Conservation (phyloP, 2,329 filamentous ascomycete genomes). For the Colletotrichum gloeosporioides region DNA sequence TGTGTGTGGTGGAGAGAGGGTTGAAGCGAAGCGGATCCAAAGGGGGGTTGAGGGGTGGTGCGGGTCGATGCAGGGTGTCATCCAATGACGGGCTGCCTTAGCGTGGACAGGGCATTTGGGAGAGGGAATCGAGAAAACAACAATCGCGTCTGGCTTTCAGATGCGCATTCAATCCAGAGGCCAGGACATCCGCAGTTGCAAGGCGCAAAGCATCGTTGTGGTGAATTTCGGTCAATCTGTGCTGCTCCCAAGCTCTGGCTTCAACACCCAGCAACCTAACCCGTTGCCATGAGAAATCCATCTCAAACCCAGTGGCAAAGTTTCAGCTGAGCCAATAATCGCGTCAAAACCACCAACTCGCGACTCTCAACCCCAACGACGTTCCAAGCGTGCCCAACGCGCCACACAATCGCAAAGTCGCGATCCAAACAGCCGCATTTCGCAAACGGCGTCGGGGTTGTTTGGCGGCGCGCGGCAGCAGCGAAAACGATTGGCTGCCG, state of each 20-base stretch:
- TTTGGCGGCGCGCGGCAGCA: conserved; percentile 6
- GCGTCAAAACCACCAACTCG: neutral
- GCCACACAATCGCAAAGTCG: neutral
- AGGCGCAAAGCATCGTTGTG: neutral
- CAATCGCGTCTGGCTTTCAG: neutral
- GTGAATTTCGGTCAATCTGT: accelerated
- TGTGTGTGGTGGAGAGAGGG: neutral
- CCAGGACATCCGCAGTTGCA: neutral
- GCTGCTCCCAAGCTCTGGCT: neutral
- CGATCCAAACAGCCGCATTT: neutral
- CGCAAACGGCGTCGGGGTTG: neutral
- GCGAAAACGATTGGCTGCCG: conserved; percentile 8
- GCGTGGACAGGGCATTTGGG: neutral
- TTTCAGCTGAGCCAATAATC: neutral
- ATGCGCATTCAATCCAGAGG: neutral
- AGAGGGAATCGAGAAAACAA: neutral
- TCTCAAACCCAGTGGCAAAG: neutral
- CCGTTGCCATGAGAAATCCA: neutral
- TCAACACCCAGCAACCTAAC: neutral
- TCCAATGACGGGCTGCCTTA: neutral
- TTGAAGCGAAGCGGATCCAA: neutral
- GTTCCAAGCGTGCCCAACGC: neutral
- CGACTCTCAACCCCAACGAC: neutral
- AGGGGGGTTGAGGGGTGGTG: neutral
- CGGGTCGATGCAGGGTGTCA: neutral